Base-by-base conservation (phyloP, 345 rosid species). In the Arabidopsis suecica region DNA sequence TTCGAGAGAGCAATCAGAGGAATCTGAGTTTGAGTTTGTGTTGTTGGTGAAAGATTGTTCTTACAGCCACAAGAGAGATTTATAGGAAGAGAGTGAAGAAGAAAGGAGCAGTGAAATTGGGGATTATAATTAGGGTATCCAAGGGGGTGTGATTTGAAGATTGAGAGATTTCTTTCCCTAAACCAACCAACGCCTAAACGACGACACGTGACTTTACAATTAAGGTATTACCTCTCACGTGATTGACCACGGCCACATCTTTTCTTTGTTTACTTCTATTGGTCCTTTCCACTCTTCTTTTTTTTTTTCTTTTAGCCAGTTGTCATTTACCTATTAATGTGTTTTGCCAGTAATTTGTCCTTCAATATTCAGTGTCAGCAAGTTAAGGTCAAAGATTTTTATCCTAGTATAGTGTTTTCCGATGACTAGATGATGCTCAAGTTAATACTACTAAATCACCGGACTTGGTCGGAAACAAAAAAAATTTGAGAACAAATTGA, bases 181-280 rank as follows among this genome's bases (percentile, higher is more conserved):
- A 16, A 6, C 20, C 25, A 49, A 62, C 42, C 69, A 62, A 33
- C 40, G 65, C 5, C 32, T 7, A 6, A 2, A 33, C 18, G 11
- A 11, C 4, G 62, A 59, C 70, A 73, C 77, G 70, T 72, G 68
- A 38, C 14, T 11, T 50, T 6, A 16, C 65, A 5, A 3, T 0
- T 70, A 0, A 37, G 28, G 54, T 30, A 30, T 41, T 47, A 18
- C 3, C 3, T 6, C 38, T 61, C 68, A 71, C 50, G 68, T 61
- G 75, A 25, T 8, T 36, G 53, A 48, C 5, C 20, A 13, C 63
- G 68, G 49, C 53, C 76, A 23, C 60, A 61, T 25, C 12, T 25
- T 61, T 22, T 59, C 9, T 18, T 36, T 34, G 9, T 9, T 36
- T 57, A 8, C 30, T 59, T 0, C n/a, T 59, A 16, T 36, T 59